phyloP scores from a whole-genome alignment of 2,329 filamentous ascomycete species.

The Ophiostoma sp. region DNA sequence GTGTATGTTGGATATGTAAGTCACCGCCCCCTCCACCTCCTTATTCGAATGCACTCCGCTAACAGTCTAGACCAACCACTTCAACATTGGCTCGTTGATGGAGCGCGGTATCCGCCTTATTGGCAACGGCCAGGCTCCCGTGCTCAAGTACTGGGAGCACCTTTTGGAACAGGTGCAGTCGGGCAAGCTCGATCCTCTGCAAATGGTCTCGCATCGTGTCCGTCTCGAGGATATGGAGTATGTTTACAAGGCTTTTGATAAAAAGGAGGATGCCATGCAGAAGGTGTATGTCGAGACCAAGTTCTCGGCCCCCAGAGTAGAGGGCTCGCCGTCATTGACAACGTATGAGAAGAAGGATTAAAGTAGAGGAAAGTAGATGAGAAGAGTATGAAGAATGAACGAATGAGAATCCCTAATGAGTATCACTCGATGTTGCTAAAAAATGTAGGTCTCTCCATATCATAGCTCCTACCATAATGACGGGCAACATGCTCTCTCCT shows the following conservation, averaged over 20 bases:
- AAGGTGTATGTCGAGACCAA: slow-evolving; percentile 71
- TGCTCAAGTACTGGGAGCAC: slow-evolving; percentile 81
- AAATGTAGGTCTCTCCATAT: too few relatives aligned
- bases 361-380: background rate
- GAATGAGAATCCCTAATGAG: background rate
- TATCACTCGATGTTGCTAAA: too few relatives aligned
- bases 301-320: slow-evolving; percentile 51
- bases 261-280: slow-evolving; percentile 69
- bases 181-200: slow-evolving; percentile 69
- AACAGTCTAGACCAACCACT: slow-evolving; percentile 65
- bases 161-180: slow-evolving; percentile 67
- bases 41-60: background rate
- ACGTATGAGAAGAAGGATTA: background rate
- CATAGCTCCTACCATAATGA: too few relatives aligned
- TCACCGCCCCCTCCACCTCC: slow-evolving; percentile 19
- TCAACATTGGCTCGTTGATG: slow-evolving; percentile 83
- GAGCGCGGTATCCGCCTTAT: slow-evolving; percentile 80
- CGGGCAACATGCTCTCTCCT: background rate
- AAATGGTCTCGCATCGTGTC: slow-evolving; percentile 80
- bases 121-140: slow-evolving; percentile 66
- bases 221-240: slow-evolving; percentile 70
- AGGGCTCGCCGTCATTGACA: slow-evolving; percentile 45
- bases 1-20: slow-evolving; percentile 62
- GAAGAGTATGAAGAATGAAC: background rate
- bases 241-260: slow-evolving; percentile 64